A percentile compares a stretch with the other conserved stretches of the same genome.
phyloP scores from a whole-genome alignment of 495 filamentous ascomycete species.

The Aspergillus haitiensis region DNA sequence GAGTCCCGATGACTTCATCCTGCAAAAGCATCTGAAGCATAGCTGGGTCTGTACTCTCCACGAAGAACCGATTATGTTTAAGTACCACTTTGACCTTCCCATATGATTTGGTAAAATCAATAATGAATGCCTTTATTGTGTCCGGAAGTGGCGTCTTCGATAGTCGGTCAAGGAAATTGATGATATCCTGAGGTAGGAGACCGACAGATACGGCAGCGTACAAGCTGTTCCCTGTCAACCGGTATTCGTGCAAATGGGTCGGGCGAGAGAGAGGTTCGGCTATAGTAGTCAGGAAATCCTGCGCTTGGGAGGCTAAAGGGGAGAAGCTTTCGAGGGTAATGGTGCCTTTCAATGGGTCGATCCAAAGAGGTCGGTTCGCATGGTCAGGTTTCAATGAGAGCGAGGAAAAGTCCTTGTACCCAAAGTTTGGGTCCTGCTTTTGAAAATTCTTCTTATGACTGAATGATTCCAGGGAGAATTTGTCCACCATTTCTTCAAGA shows the following conservation, averaged over 20 bases:
- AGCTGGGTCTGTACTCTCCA: conserved; percentile 83
- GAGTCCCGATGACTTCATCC: conserved; percentile 66
- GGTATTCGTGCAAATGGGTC: conserved; percentile 87
- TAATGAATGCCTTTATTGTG: conserved; percentile 76
- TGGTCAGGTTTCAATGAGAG: conserved; percentile 84
- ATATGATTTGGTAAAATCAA: conserved; percentile 81
- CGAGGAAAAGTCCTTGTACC: conserved; percentile 76
- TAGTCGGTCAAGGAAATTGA: conserved; percentile 79
- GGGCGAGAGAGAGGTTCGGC: conserved; percentile 91
- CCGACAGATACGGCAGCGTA: conserved; percentile 96
- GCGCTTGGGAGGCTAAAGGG: conserved; percentile 76
- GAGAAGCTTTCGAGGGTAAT: conserved; percentile 97
- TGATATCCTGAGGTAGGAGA: conserved; percentile 82
- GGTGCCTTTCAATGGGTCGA: conserved; percentile 77
- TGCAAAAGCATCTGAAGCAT: conserved; percentile 81
- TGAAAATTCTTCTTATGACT: conserved; percentile 40
- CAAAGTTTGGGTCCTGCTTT: conserved; percentile 56
- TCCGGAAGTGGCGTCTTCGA: conserved; percentile 83
- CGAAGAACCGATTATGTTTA: conserved; percentile 89
- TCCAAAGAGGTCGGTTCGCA: conserved; percentile 84
- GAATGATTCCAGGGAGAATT: conserved; percentile 61
- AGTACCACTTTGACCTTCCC: conserved; percentile 95
- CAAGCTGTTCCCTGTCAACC: conserved; percentile 84
- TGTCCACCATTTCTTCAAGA: conserved; percentile 58
- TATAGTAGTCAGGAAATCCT: conserved; percentile 94